These are phyloP conservation scores for Panicum miliaceum DNA, from an alignment of 176 grass and related monocot genomes.

Conservation along the genomic window DNA sequence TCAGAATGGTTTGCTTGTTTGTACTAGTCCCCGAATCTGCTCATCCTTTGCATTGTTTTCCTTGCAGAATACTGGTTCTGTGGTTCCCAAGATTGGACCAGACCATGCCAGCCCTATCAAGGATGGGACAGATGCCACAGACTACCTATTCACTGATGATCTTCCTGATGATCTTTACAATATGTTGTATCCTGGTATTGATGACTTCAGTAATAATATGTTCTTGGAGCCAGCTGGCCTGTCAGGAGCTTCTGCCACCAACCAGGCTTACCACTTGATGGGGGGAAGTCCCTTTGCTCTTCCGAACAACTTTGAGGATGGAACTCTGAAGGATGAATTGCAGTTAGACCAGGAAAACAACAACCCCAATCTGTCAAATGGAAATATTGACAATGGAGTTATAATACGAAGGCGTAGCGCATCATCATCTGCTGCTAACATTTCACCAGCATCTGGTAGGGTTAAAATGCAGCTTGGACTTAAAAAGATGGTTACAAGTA, in stretches of 20 bases:
- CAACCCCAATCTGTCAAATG: slow-evolving; percentile 20
- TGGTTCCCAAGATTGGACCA: slow-evolving; percentile 49
- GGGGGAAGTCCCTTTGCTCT: not conserved
- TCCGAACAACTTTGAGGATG: slow-evolving; percentile 26
- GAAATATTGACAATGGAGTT: slow-evolving; percentile 52
- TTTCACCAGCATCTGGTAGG: not conserved
- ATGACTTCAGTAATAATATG: slow-evolving; percentile 34
- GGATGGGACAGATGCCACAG: slow-evolving; percentile 45
- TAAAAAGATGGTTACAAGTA: slow-evolving; percentile 66
- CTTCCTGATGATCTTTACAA: slow-evolving; percentile 55
- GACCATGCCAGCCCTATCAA: slow-evolving; percentile 45
- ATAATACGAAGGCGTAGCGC: slow-evolving; percentile 24
- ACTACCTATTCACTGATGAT: slow-evolving; percentile 60
- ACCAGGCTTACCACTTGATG: not conserved
- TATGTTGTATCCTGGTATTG: slow-evolving; percentile 55
- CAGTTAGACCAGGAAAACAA: slow-evolving; percentile 17
- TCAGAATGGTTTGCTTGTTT: not conserved
- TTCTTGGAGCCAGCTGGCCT: not conserved
- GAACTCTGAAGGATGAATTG: slow-evolving; percentile 28
- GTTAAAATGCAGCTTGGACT: slow-evolving; percentile 54
- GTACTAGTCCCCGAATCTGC: not conserved
- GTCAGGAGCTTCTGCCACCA: not conserved
- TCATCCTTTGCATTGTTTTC: slow-evolving; percentile 15
- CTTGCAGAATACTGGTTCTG: slow-evolving; percentile 35
- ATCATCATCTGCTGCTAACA: not conserved